Base-by-base conservation (phyloP, 106 monocot species). In the Amphibolis antarctica region DNA sequence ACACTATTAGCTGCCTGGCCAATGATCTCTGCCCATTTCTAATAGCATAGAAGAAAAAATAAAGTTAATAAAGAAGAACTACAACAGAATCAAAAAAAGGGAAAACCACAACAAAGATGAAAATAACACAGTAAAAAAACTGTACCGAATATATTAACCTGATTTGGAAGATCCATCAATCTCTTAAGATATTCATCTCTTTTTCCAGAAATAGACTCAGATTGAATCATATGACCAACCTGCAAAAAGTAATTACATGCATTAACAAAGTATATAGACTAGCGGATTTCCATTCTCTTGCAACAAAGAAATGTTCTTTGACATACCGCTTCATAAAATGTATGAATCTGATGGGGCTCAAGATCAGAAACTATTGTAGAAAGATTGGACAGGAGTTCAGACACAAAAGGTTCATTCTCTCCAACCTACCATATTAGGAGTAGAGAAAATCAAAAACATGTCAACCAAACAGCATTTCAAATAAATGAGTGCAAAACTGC, bases 11-110 rank as follows among this genome's bases (percentile, higher is more conserved):
- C 82, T 28, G 98, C 98, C 59, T 99, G 88, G 20, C 87, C 86
- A 78, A 98, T 98, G 46, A 98, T 98, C 74, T 98, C 96, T 17
- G 80, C 87, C 96, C 96, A 98, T 85, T 85, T 90, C 96, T 98
- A 19, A 66, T 44, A 30, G 19, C 36, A 36, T 18, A 36, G 12
- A 42, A 3, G 43, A 36, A 61, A 21, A 61, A 19, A 43, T 0
- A 61, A 30, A 44, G 0, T 61, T 12, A 10, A 58, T 12, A 56
- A 4, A 30, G 9, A 17, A 6, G 4, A n/a, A 15, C 26, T 58
- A 28, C 28, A 14, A 57, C 25, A 57, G 7, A 13, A 57, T 17
- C 29, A 56, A 56, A 56, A 12, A n/a, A 49, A 12, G 48, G 13
- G 15, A 49, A 49, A 59, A 29, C 30, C 29, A 29, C 15, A 4